Evolutionary conservation across 2,329 filamentous ascomycete genomes (phyloP).

Genomic region (Hymenoscyphus albidus): DNA sequence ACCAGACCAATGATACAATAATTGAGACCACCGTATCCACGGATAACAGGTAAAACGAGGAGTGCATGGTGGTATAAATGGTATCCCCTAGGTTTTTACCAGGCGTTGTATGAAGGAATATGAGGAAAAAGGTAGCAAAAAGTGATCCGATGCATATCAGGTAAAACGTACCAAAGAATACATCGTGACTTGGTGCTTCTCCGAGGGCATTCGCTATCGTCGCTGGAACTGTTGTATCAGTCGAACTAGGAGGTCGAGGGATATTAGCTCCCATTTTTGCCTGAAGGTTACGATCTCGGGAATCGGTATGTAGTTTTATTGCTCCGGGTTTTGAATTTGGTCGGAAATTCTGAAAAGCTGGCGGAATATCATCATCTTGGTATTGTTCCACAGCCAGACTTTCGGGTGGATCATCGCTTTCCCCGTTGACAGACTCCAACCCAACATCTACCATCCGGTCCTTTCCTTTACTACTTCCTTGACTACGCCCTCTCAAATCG

Average conservation of each 20-base stretch:
- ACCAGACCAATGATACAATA: constrained; percentile 83
- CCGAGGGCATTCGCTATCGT: constrained; percentile 55
- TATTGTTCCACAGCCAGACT: constrained; percentile 55
- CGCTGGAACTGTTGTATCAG: constrained; percentile 46
- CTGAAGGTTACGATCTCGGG: constrained; percentile 25
- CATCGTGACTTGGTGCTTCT: constrained; percentile 77
- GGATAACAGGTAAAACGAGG: constrained; percentile 83
- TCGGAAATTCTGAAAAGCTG: constrained; percentile 58
- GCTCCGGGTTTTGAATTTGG: constrained; percentile 30
- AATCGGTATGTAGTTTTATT: constrained; percentile 30
- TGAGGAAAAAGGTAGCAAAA: constrained; percentile 82
- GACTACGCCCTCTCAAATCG: constrained; percentile 26
- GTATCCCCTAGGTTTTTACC: constrained; percentile 78
- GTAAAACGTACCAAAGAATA: constrained; percentile 89
- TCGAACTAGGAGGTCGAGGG: constrained; percentile 30
- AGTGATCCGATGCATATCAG: constrained; percentile 79
- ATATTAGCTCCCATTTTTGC: constrained; percentile 19
- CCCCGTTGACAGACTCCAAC: constrained; percentile 63
- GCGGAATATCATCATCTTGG: constrained; percentile 48
- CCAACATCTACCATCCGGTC: constrained; percentile 79
- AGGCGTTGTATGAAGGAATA: constrained; percentile 84
- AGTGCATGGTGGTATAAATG: constrained; percentile 83
- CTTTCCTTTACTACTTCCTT: constrained; percentile 49
- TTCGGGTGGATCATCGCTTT: constrained; percentile 54
- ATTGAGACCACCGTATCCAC: constrained; percentile 90